Conservation (phyloP, 2,329 filamentous ascomycete genomes). For the Phialophora tarda region DNA sequence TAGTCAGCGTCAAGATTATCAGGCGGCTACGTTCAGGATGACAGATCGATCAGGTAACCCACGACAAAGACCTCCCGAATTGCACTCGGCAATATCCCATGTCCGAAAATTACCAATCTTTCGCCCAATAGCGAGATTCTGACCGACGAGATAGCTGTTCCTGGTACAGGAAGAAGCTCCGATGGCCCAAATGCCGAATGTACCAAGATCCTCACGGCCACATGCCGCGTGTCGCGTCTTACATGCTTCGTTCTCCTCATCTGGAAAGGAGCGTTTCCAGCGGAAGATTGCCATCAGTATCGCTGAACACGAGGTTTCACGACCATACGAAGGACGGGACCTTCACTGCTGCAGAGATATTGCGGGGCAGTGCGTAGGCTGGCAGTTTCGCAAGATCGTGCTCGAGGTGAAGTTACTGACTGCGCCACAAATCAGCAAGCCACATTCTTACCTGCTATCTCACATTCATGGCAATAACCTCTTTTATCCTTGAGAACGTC, state of each 20-base stretch:
- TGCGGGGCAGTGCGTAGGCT: not conserved
- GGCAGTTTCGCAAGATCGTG: too few species aligned
- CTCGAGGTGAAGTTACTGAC: not conserved
- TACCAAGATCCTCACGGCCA: not conserved
- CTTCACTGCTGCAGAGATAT: not conserved
- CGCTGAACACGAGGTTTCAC: not conserved
- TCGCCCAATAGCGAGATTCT: not conserved
- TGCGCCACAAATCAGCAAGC: too few species aligned
- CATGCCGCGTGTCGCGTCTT: slow-evolving; percentile 8
- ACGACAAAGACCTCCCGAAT: not conserved
- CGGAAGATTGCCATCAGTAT: not conserved
- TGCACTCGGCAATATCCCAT: not conserved
- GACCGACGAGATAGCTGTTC: not conserved
- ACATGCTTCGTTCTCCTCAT: slow-evolving; percentile 6
- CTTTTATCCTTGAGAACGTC: not conserved
- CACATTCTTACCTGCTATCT: too few species aligned
- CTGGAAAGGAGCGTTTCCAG: not conserved
- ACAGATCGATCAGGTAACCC: not conserved
- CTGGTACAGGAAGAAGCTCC: not conserved
- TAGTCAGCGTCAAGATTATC: not conserved
- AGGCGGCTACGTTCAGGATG: not conserved
- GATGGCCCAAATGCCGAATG: not conserved
- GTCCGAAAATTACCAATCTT: not conserved
- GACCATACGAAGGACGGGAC: not conserved
- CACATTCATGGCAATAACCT: not conserved